phyloP scores from a whole-genome alignment of 192 early-diverging fungal genomes.

The Coemansia sp. region DNA sequence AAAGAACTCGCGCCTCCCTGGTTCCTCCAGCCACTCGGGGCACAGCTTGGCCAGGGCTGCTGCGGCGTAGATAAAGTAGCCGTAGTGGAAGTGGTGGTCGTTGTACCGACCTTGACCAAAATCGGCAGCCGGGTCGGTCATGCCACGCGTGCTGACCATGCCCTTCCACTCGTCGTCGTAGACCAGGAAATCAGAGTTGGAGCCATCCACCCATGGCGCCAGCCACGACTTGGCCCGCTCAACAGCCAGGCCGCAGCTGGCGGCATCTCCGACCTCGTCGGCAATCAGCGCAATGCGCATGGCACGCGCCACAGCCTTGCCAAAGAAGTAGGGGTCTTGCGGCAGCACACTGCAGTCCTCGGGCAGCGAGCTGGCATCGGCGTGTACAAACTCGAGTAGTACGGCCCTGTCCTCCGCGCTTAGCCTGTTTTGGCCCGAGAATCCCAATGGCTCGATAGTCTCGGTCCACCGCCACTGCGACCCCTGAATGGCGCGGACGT shows the following conservation, averaged over 20 bases:
- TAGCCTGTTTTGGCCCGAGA: constrained; percentile 28
- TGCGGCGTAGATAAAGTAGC: constrained; percentile 56
- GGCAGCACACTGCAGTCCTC: constrained; percentile 13
- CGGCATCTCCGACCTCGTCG: constrained; percentile 37
- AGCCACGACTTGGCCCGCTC: constrained; percentile 27
- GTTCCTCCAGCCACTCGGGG: constrained; percentile 25
- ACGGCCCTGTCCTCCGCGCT: constrained; percentile 7
- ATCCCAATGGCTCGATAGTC: constrained; percentile 37
- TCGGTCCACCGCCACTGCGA: constrained; percentile 41
- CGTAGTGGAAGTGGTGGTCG: constrained; percentile 62
- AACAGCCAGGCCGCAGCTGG: constrained; percentile 27
- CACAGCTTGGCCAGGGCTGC: constrained; percentile 44
- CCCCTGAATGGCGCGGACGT: constrained; percentile 34
- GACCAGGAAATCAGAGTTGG: constrained; percentile 26
- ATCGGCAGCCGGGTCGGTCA: constrained; percentile 37
- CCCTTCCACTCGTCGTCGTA: constrained; percentile 56
- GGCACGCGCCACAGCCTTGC: constrained; percentile 51
- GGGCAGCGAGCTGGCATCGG: constrained; percentile 23
- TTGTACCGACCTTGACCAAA: constrained; percentile 59
- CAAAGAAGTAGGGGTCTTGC: constrained; percentile 56
- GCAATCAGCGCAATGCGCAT: constrained; percentile 55
- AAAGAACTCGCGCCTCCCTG: not conserved
- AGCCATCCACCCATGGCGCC: constrained; percentile 34
- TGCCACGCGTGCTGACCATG: constrained; percentile 25
- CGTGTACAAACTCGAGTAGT: constrained; percentile 24